Evolutionary conservation across 208 protist genomes (phyloP), one percentile per base, ranked within the genome.

Genomic region (Acanthamoeba triangularis): DNA sequence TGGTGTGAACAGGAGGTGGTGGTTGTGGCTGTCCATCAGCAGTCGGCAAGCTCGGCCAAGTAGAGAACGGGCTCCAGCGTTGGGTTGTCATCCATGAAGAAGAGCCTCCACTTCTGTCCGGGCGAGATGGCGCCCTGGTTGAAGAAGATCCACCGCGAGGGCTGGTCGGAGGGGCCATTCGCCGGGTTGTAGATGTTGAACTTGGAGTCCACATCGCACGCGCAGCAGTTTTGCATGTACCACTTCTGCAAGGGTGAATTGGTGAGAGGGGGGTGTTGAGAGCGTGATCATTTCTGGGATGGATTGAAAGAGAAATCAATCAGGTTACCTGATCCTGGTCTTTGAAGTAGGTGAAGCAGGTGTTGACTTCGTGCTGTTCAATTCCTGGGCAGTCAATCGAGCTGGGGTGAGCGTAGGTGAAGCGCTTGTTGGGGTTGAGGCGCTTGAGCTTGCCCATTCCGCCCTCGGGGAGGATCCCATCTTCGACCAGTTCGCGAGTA

Each of bases 71-170:
- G 69, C 23, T 30, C 14, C 28, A 78, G 30, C 28, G n/a, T 35
- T 47, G 69, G 69, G 37, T 78, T 78, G 69, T 78, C 69, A 14
- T 78, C 69, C 33, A 78, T 35, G 69, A 78, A 78, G 69, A 78
- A 78, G 30, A 78, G 69, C 8, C 30, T 18, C 69, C 37, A 44
- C 33, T 10, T 35, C 13, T 35, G n/a, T 18, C 30, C 30, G n/a
- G 37, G 8, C 33, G 30, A 16, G 20, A 78, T 16, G 3, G 69
- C 7, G n/a, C 69, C 69, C 69, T 78, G 69, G 37, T 78, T 78
- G 69, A 78, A 78, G 69, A 28, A 78, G 69, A 78, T 78, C 28
- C 6, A 28, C 28, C 14, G 69, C 23, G 30, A 44, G 13, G 16
- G 23, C 69, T 74, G 65, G 65, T 74, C 28, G 23, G 2, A 1